phyloP scores from a whole-genome alignment of 2,329 filamentous ascomycete species.

The Pseudogymnoascus sp. region DNA sequence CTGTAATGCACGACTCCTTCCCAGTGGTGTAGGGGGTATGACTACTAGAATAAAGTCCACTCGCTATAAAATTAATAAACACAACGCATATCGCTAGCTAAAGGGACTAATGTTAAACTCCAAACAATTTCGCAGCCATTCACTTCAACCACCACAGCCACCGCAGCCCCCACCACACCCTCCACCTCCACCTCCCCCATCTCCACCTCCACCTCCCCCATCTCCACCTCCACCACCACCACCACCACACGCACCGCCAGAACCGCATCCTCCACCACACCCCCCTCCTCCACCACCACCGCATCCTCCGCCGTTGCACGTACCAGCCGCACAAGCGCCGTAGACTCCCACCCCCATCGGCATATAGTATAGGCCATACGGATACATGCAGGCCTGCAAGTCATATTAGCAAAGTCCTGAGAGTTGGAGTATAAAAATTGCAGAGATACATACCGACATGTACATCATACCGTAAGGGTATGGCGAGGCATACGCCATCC shows the following conservation, averaged over 20 bases:
- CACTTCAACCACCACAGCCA: neutral
- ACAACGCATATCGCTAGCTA: neutral
- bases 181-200: conserved; percentile 15
- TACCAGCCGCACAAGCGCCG: conserved; percentile 31
- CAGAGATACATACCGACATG: neutral
- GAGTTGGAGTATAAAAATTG: neutral
- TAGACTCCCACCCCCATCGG: conserved; percentile 19
- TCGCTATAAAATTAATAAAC: neutral
- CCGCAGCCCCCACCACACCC: conserved; percentile 9
- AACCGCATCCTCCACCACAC: conserved; percentile 37
- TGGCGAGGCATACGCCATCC: neutral
- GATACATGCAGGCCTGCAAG: conserved; percentile 1
- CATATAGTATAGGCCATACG: conserved; percentile 26
- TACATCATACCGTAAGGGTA: conserved; percentile 9
- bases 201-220: conserved; percentile 18
- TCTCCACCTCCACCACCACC: conserved; percentile 25
- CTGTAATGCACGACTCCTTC: too few relatives aligned
- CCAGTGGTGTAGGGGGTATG: too few relatives aligned
- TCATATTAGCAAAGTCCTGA: conserved; percentile 22
- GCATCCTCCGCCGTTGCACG: conserved; percentile 35
- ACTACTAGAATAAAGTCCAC: neutral
- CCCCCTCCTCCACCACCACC: conserved; percentile 34
- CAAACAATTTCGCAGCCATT: neutral
- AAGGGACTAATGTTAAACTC: neutral
- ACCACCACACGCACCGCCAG: conserved; percentile 26